Percentiles rank a stretch among this genome's conserved stretches.
Conservation (phyloP, 2,329 filamentous ascomycete genomes). For the Fusarium tricinctum region DNA sequence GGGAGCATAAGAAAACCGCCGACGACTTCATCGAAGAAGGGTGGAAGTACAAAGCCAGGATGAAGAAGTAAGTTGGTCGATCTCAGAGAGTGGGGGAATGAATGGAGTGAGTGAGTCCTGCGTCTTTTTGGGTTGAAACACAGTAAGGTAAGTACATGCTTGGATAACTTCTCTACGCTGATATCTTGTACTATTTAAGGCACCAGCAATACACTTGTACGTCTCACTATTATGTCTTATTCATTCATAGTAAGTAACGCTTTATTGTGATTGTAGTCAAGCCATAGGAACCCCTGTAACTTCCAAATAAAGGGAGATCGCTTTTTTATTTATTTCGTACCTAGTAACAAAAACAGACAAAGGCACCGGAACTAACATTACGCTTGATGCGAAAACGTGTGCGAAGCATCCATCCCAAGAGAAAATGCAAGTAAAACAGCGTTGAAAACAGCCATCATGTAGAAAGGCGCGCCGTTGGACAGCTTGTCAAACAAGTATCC, state of each 20-base stretch:
- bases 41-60: not conserved
- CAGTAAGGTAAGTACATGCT: constrained; percentile 13
- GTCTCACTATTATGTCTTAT: not conserved
- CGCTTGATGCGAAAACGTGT: constrained; percentile 52
- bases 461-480: constrained; percentile 86
- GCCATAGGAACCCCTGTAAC: not conserved
- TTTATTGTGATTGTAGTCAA: not conserved
- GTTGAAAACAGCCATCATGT: constrained; percentile 94
- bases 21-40: not conserved
- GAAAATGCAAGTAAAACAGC: constrained; percentile 74
- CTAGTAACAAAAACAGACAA: constrained; percentile 9
- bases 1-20: not conserved
- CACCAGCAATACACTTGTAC: not conserved
- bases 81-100: not conserved
- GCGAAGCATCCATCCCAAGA: constrained; percentile 64
- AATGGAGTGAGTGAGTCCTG: not conserved
- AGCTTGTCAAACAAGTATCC: constrained; percentile 86
- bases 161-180: constrained; percentile 3
- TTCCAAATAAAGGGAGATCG: constrained; percentile 2
- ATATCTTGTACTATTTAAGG: not conserved
- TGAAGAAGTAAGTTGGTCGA: not conserved
- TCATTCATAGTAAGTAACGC: not conserved
- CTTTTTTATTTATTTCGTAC: constrained; percentile 43
- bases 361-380: constrained; percentile 10
- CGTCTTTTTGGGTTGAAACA: not conserved